Conservation (phyloP, 257 asterid species). For the Plectranthus barbatus region DNA sequence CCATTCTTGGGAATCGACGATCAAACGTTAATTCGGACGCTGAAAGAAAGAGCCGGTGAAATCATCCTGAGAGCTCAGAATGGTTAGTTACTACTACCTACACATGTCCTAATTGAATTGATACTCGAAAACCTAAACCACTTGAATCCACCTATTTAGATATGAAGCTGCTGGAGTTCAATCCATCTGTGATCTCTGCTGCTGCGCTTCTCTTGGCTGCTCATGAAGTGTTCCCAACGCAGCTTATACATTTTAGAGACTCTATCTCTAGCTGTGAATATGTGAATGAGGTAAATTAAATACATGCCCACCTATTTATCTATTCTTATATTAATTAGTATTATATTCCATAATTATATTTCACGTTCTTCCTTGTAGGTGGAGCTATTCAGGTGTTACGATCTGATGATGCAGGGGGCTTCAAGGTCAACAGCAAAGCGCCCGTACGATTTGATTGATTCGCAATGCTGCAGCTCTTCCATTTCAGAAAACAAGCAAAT, state of each 20-base stretch:
- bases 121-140: no score
- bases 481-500: background rate
- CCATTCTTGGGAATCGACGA: conserved; percentile 29
- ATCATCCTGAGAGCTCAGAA: conserved; percentile 40
- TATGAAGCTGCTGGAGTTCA: conserved; percentile 44
- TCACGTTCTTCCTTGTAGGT: background rate
- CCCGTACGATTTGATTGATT: conserved; percentile 38
- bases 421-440: conserved; percentile 23
- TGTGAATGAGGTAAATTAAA: conserved; percentile 38
- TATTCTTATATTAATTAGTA: background rate
- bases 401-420: conserved; percentile 31
- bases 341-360: no score
- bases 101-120: no score
- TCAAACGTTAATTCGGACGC: conserved; percentile 24
- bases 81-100: conserved; percentile 33
- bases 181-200: conserved; percentile 53
- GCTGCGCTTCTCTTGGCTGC: conserved; percentile 48
- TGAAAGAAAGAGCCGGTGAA: conserved; percentile 44
- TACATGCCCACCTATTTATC: no score
- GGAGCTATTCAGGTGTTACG: conserved; percentile 22
- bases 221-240: conserved; percentile 43
- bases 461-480: conserved; percentile 11
- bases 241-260: conserved; percentile 28
- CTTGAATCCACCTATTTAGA: no score
- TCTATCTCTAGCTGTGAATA: conserved; percentile 38